These are phyloP conservation scores for Aspergillus haitiensis DNA, from an alignment of 495 filamentous ascomycete species.

Conservation along the genomic window DNA sequence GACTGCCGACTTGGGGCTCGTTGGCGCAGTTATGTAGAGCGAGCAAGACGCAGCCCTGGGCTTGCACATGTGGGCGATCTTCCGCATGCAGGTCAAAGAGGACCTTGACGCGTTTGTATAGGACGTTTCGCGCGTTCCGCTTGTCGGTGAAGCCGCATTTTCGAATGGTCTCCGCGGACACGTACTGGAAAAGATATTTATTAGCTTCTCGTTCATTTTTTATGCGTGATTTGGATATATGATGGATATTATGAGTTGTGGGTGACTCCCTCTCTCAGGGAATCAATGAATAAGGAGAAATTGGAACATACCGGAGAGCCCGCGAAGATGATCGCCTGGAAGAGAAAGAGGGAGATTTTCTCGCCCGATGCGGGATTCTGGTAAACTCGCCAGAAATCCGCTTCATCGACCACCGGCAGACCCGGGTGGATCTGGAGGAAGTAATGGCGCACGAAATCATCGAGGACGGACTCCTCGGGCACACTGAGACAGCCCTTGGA, in stretches of 20 bases:
- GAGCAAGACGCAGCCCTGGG: conserved; percentile 48
- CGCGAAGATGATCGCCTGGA: conserved; percentile 50
- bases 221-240: no score
- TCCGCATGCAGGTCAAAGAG: conserved; percentile 35
- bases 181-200: conserved; percentile 29
- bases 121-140: conserved; percentile 40
- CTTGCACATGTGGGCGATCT: conserved; percentile 31
- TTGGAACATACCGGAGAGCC: conserved; percentile 40
- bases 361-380: conserved; percentile 10
- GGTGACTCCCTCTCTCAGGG: no score
- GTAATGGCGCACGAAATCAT: conserved; percentile 49
- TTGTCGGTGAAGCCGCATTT: conserved; percentile 46
- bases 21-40: conserved; percentile 38
- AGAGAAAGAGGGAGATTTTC: conserved; percentile 48
- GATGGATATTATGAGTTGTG: no score
- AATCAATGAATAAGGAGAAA: background rate
- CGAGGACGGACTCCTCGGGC: conserved; percentile 36
- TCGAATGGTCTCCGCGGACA: conserved; percentile 40
- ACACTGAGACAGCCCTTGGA: conserved; percentile 45
- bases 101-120: conserved; percentile 48
- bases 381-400: conserved; percentile 49
- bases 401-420: conserved; percentile 49
- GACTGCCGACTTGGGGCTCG: conserved; percentile 44
- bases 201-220: no score
- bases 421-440: conserved; percentile 51